Percentiles rank a stretch among this genome's conserved stretches.
These are phyloP conservation scores for Phlebiopsis flavidoalba DNA, from an alignment of 768 basidiomycete genomes.

Conservation along the genomic window DNA sequence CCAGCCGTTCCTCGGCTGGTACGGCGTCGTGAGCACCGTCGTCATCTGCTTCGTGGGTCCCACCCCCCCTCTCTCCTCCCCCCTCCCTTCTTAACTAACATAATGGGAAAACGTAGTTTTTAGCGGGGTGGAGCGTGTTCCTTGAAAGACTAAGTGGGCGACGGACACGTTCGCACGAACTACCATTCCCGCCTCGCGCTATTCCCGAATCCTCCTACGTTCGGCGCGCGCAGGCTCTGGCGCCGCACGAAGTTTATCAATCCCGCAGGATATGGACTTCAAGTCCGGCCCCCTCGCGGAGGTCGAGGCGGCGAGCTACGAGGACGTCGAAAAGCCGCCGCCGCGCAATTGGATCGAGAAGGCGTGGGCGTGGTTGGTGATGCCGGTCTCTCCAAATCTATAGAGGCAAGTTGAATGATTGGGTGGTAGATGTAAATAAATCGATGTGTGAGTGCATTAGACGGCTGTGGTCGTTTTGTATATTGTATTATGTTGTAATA, in stretches of 20 bases:
- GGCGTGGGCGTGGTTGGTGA: slow-evolving; percentile 28
- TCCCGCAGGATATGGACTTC: slow-evolving; percentile 41
- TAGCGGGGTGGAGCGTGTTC: slow-evolving; percentile 38
- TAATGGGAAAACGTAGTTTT: slow-evolving; percentile 27
- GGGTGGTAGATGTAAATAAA: too few species aligned
- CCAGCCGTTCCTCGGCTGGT: slow-evolving; percentile 74
- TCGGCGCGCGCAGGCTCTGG: slow-evolving; percentile 18
- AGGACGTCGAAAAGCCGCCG: slow-evolving; percentile 29
- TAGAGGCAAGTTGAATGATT: too few species aligned
- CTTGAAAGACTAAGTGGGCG: slow-evolving; percentile 33
- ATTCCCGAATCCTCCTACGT: slow-evolving; percentile 46
- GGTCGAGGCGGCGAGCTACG: slow-evolving; percentile 31
- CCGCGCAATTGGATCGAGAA: slow-evolving; percentile 28
- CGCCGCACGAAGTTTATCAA: slow-evolving; percentile 8
- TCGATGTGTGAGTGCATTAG: too few species aligned
- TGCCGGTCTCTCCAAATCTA: neutral
- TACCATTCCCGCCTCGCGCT: slow-evolving; percentile 36
- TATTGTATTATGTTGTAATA: slow-evolving; percentile 67
- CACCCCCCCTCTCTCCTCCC: slow-evolving; percentile 20
- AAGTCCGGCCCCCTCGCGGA: slow-evolving; percentile 31
- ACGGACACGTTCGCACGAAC: slow-evolving; percentile 34
- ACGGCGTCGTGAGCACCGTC: slow-evolving; percentile 28
- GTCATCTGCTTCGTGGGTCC: slow-evolving; percentile 64
- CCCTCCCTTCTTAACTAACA: neutral
- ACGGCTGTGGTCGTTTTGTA: neutral